phyloP scores from a whole-genome alignment of 495 filamentous ascomycete species.

The Penicillium malachiteum region DNA sequence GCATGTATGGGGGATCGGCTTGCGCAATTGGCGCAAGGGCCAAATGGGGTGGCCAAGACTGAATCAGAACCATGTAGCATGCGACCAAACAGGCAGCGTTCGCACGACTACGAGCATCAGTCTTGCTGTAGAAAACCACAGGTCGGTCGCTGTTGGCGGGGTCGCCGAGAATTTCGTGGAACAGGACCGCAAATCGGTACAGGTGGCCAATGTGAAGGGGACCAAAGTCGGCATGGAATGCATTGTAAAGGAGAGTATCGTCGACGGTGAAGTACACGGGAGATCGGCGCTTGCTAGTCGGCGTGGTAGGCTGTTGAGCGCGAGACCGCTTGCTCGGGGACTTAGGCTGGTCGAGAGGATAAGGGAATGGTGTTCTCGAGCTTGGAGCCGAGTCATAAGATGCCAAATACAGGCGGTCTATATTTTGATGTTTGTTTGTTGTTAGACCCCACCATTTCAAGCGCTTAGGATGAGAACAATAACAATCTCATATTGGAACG shows the following conservation, averaged over 20 bases:
- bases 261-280: constrained; percentile 97
- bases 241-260: constrained; percentile 90
- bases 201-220: constrained; percentile 95
- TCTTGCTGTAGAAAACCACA: constrained; percentile 91
- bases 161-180: constrained; percentile 92
- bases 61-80: constrained; percentile 98
- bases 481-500: constrained; percentile 12
- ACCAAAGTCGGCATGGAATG: constrained; percentile 98
- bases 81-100: constrained; percentile 96
- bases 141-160: constrained; percentile 77
- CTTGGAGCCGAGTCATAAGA: constrained; percentile 83
- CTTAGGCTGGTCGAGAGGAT: constrained; percentile 57
- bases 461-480: background rate
- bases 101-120: constrained; percentile 88
- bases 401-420: constrained; percentile 92
- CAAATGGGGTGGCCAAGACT: constrained; percentile 95
- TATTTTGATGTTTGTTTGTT: constrained; percentile 9
- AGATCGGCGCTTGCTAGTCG: constrained; percentile 49
- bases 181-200: constrained; percentile 90
- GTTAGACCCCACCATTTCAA: constrained; percentile 12
- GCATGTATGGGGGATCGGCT: constrained; percentile 95
- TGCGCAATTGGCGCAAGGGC: constrained; percentile 96
- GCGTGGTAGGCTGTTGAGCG: constrained; percentile 57
- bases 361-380: constrained; percentile 82
- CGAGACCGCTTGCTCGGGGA: constrained; percentile 77